Evolutionary conservation across 2,329 filamentous ascomycete genomes (phyloP).

Genomic region (Arthrobotrys iridis): DNA sequence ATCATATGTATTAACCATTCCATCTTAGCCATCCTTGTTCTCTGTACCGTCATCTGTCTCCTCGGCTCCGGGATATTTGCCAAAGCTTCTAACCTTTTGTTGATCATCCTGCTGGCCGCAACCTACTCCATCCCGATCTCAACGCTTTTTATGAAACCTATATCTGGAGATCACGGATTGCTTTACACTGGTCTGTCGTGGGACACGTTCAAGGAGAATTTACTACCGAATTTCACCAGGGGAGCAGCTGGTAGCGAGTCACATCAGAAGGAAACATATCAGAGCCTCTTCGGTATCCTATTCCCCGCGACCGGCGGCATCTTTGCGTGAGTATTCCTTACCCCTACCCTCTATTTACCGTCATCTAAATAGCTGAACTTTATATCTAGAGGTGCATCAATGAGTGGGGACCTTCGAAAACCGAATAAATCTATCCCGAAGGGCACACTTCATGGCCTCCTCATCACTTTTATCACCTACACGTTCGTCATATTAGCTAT

Average conservation of each 20-base stretch:
- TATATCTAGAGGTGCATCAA: slow-evolving; percentile 73
- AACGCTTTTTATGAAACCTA: slow-evolving; percentile 74
- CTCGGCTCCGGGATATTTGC: slow-evolving; percentile 83
- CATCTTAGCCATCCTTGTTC: slow-evolving; percentile 68
- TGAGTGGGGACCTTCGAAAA: slow-evolving; percentile 85
- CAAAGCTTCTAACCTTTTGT: slow-evolving; percentile 78
- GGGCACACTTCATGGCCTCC: slow-evolving; percentile 81
- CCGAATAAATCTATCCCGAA: slow-evolving; percentile 85
- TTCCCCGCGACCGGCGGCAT: slow-evolving; percentile 76
- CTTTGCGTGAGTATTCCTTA: slow-evolving; percentile 65
- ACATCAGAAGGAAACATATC: slow-evolving; percentile 75
- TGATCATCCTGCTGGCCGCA: slow-evolving; percentile 75
- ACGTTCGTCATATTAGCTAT: slow-evolving; percentile 79
- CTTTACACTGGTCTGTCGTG: slow-evolving; percentile 83
- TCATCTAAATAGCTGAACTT: neutral
- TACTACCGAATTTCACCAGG: slow-evolving; percentile 73
- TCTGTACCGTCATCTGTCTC: slow-evolving; percentile 79
- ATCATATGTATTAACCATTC: neutral
- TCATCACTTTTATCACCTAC: slow-evolving; percentile 80
- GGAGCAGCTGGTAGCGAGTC: slow-evolving; percentile 71
- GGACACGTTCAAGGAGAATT: slow-evolving; percentile 76
- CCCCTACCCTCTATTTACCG: neutral
- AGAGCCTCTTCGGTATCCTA: slow-evolving; percentile 84
- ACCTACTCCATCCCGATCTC: slow-evolving; percentile 85
- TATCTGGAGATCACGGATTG: slow-evolving; percentile 69